phyloP scores from a whole-genome alignment of 306 rosid genomes.

The Sophora flavescens region DNA sequence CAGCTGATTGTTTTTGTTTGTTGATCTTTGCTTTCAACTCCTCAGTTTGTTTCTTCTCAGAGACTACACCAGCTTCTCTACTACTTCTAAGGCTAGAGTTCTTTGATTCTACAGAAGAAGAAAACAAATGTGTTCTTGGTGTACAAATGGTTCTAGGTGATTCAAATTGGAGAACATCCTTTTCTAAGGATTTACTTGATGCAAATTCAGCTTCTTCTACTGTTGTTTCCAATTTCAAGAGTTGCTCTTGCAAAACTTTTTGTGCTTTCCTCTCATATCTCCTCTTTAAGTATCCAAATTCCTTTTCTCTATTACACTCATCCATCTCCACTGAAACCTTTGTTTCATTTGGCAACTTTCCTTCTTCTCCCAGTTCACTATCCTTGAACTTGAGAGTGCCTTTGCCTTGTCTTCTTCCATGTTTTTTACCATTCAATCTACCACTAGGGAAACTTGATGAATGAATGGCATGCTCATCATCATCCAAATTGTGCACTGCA shows the following conservation, averaged over 20 bases:
- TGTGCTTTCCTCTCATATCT: slow-evolving; percentile 55
- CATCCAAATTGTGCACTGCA: slow-evolving; percentile 48
- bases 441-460: slow-evolving; percentile 38
- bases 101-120: slow-evolving; percentile 44
- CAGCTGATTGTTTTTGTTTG: slow-evolving; percentile 62
- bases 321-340: slow-evolving; percentile 20
- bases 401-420: slow-evolving; percentile 52
- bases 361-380: slow-evolving; percentile 41
- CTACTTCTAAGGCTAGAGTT: slow-evolving; percentile 50
- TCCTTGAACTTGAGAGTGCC: slow-evolving; percentile 47
- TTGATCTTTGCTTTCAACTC: slow-evolving; percentile 59
- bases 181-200: slow-evolving; percentile 46
- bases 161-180: slow-evolving; percentile 46
- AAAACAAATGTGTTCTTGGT: slow-evolving; percentile 51
- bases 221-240: slow-evolving; percentile 52
- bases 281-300: slow-evolving; percentile 53
- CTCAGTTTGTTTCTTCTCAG: slow-evolving; percentile 50
- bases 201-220: slow-evolving; percentile 48
- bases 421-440: slow-evolving; percentile 45
- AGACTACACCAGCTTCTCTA: slow-evolving; percentile 47
- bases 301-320: slow-evolving; percentile 41
- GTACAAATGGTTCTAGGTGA: slow-evolving; percentile 56
- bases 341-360: slow-evolving; percentile 44
- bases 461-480: slow-evolving; percentile 45
- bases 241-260: slow-evolving; percentile 50